Conservation (phyloP, 176 grass and related monocot genomes). For the Triticum urartu region DNA sequence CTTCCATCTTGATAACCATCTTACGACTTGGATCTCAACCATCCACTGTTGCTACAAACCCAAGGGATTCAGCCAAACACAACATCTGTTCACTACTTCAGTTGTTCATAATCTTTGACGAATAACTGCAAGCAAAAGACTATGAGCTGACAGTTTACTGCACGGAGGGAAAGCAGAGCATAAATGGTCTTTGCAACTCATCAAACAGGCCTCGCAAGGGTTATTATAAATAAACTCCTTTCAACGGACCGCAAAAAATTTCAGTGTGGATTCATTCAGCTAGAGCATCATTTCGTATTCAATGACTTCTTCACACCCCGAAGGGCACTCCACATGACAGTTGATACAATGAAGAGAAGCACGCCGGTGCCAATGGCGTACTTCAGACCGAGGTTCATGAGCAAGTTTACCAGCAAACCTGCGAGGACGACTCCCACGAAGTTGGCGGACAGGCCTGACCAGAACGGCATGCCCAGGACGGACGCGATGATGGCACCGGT, state of each 20-base stretch:
- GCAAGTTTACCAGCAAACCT: conserved; percentile 72
- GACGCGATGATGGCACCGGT: conserved; percentile 78
- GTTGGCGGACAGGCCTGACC: conserved; percentile 74
- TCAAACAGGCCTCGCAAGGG: background rate
- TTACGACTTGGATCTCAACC: background rate
- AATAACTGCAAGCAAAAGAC: background rate
- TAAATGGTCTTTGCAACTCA: background rate
- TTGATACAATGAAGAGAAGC: conserved; percentile 68
- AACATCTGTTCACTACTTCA: background rate
- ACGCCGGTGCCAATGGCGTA: conserved; percentile 61
- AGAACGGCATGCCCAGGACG: conserved; percentile 78
- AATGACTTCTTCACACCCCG: conserved; percentile 59
- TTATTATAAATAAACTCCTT: background rate
- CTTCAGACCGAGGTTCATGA: conserved; percentile 81
- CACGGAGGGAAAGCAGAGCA: background rate
- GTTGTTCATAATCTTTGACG: background rate
- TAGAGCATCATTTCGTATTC: conserved; percentile 35
- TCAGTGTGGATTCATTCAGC: background rate
- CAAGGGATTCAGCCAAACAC: background rate
- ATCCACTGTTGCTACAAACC: background rate
- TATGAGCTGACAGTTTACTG: background rate
- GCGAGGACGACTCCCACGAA: conserved; percentile 77
- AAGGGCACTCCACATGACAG: conserved; percentile 80
- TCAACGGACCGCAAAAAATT: background rate
- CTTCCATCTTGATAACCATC: no score